A percentile compares a stretch with the other conserved stretches of the same genome.
These are phyloP conservation scores for Glycine soja DNA, from an alignment of 306 rosid species.

Conservation along the genomic window DNA sequence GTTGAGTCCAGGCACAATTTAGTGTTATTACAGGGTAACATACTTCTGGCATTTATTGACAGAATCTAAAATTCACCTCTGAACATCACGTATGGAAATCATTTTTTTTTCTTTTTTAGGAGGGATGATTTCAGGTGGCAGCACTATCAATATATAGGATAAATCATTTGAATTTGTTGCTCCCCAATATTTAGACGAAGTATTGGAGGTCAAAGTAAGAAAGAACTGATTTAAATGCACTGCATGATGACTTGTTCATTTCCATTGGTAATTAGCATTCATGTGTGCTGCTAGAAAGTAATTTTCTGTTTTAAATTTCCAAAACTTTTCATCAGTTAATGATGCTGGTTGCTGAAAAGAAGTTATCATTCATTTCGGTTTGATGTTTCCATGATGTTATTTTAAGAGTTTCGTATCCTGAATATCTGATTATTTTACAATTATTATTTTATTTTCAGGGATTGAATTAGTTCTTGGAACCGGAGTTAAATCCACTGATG, in stretches of 20 bases:
- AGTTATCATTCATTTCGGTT: conserved; percentile 11
- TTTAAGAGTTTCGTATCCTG: conserved; percentile 34
- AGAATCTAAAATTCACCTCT: conserved; percentile 19
- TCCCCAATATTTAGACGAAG: conserved; percentile 31
- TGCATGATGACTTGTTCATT: conserved; percentile 10
- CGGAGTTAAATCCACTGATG: conserved; percentile 89
- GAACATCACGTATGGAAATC: background rate
- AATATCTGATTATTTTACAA: conserved; percentile 34
- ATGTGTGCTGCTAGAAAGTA: conserved; percentile 15
- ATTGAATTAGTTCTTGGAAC: conserved; percentile 97
- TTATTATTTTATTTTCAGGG: conserved; percentile 56
- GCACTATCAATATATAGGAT: conserved; percentile 8
- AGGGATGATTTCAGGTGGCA: conserved; percentile 19
- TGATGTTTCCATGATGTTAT: conserved; percentile 7
- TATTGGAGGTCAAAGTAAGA: background rate
- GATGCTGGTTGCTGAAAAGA: conserved; percentile 19
- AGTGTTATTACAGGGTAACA: background rate
- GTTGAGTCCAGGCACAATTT: conserved; percentile 16
- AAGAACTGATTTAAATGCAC: conserved; percentile 4
- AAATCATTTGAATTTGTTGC: conserved; percentile 5
- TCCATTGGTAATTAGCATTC: conserved; percentile 2
- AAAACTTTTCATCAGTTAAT: conserved; percentile 15
- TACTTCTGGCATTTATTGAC: conserved; percentile 4
- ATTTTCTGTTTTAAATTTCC: conserved; percentile 28
- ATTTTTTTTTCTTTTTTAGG: background rate